Conservation (phyloP, 305 asterid species). For the Striga hermonthica region DNA sequence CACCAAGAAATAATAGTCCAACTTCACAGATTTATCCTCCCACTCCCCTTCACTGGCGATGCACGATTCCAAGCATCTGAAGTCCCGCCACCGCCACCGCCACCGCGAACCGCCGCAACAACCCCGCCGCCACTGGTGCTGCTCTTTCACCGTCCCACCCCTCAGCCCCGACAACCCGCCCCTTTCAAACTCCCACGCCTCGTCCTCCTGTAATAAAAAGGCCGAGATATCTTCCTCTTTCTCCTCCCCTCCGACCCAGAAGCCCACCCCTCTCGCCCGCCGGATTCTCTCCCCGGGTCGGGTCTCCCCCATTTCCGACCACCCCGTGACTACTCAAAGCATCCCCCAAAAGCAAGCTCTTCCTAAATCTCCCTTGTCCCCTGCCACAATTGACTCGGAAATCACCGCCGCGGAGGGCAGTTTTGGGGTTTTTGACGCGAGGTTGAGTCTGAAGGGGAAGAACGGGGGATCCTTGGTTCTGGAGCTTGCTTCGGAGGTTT, state of each 20-base stretch:
- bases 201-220: conserved; percentile 43
- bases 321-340: conserved; percentile 31
- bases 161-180: conserved; percentile 63
- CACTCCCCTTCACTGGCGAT: conserved; percentile 28
- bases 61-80: conserved; percentile 34
- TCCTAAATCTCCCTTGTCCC: conserved; percentile 33
- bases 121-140: conserved; percentile 85
- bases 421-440: conserved; percentile 58
- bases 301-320: conserved; percentile 89
- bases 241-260: conserved; percentile 49
- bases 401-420: conserved; percentile 26
- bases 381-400: conserved; percentile 30
- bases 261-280: conserved; percentile 46
- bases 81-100: conserved; percentile 28
- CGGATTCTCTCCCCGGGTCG: conserved; percentile 96
- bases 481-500: conserved; percentile 73
- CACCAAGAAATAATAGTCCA: no score
- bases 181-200: conserved; percentile 33
- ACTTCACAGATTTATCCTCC: no score
- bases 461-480: conserved; percentile 64
- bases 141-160: conserved; percentile 72
- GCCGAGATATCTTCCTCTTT: conserved; percentile 46
- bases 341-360: conserved; percentile 21
- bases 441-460: conserved; percentile 75
- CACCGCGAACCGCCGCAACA: conserved; percentile 45